Evolutionary conservation across 2,329 filamentous ascomycete species (phyloP).

Genomic region (Colletotrichum cereale): DNA sequence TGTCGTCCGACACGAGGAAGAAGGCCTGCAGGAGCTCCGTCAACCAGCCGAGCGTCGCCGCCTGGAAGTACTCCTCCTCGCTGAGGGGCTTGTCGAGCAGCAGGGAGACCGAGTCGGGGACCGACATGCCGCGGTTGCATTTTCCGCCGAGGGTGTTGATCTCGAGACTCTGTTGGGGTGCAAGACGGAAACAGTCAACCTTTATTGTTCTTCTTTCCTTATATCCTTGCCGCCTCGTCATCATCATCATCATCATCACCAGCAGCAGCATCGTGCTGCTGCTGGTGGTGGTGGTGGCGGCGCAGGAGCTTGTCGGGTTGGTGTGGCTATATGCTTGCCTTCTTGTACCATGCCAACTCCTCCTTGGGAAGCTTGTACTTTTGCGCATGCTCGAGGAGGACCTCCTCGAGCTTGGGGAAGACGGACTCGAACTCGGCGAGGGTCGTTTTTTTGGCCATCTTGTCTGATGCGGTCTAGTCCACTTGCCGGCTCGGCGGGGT

Average conservation of each 20-base stretch:
- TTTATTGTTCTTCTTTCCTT: background rate
- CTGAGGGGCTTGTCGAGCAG: slow-evolving; percentile 79
- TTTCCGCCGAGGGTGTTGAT: slow-evolving; percentile 94
- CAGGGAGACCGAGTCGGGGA: slow-evolving; percentile 89
- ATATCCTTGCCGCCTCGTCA: background rate
- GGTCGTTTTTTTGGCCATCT: slow-evolving; percentile 78
- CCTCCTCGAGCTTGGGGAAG: slow-evolving; percentile 87
- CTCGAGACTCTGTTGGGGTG: slow-evolving; percentile 75
- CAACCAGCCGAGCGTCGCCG: slow-evolving; percentile 94
- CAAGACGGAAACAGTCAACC: slow-evolving; percentile 16
- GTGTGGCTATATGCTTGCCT: slow-evolving; percentile 63
- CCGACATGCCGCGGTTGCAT: slow-evolving; percentile 98
- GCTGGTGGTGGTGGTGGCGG: background rate
- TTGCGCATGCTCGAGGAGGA: slow-evolving; percentile 82
- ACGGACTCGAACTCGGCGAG: slow-evolving; percentile 90
- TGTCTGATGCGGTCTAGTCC: slow-evolving; percentile 43
- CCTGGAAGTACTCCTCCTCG: slow-evolving; percentile 87
- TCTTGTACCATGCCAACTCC: slow-evolving; percentile 88
- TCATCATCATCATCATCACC: background rate
- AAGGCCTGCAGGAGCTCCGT: slow-evolving; percentile 98
- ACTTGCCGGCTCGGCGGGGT: slow-evolving; percentile 1
- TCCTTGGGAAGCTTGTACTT: slow-evolving; percentile 86
- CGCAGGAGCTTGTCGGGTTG: background rate
- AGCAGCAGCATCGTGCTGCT: too few species aligned
- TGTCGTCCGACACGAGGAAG: slow-evolving; percentile 98